Conservation (phyloP, 192 early-diverging fungal genomes). For the Linnemannia elongata region DNA sequence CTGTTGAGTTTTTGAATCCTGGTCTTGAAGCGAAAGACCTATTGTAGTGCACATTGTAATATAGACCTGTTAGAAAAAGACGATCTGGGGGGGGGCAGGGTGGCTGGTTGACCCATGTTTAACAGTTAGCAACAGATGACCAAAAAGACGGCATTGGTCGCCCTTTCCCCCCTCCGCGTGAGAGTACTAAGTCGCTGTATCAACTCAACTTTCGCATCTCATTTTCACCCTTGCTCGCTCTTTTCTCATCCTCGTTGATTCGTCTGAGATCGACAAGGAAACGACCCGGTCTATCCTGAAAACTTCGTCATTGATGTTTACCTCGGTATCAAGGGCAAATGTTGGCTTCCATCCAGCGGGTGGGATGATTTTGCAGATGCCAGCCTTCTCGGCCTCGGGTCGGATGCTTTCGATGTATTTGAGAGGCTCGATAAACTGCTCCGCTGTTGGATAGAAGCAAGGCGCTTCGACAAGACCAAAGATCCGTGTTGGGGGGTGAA, state of each 20-base stretch:
- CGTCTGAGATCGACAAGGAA: not conserved
- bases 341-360: constrained; percentile 87
- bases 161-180: not conserved
- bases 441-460: constrained; percentile 81
- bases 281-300: not conserved
- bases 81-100: not conserved
- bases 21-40: constrained; percentile 91
- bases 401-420: constrained; percentile 89
- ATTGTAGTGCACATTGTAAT: not conserved
- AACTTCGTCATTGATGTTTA: constrained; percentile 29
- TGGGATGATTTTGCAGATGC: constrained; percentile 95
- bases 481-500: constrained; percentile 51
- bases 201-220: not conserved
- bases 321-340: constrained; percentile 86
- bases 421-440: constrained; percentile 91
- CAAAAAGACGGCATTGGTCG: not conserved
- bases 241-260: not conserved
- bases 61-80: not conserved
- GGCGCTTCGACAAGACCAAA: constrained; percentile 86
- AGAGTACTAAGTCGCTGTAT: not conserved
- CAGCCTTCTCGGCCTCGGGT: constrained; percentile 78
- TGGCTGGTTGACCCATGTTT: not conserved
- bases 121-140: not conserved
- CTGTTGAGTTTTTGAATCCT: constrained; percentile 93
- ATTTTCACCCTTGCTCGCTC: no score